Base-by-base conservation (phyloP, 2,329 filamentous ascomycete species). In the Hypoxylon sp. region DNA sequence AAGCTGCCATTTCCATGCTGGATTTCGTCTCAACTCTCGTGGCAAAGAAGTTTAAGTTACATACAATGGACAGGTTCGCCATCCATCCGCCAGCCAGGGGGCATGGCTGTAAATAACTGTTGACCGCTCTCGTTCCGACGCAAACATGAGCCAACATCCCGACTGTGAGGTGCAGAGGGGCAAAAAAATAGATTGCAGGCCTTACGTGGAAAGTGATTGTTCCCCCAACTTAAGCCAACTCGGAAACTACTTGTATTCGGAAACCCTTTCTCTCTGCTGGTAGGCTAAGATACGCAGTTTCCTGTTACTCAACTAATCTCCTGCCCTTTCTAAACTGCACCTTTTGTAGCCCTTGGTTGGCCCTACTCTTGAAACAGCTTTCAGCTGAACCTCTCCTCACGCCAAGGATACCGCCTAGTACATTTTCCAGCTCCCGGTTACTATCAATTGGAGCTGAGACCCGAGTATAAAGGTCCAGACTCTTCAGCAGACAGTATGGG, bases 371-470 rank as follows among this genome's bases (percentile, higher is more conserved):
- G 15, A 54, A 55, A 62, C 50, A 64, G 39, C 58, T 69, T 73
- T 75, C 74, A 76, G 75, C 75, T 76, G 70, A 68, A 55, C 50
- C 55, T 55, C 59, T 32, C 52, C 51, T 61, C 48, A 53, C 50
- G 53, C 67, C 58, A 61, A 44, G 50, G 35, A 47, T 53, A 47
- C 29, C 29, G 35, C 35, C 50, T 46, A 58, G 60, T 64, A 57
- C 58, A 27, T 21, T 37, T 57, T 53, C 6, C 17, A 48, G 13
- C 32, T 37, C 1, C 32, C 15, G 32, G 15, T 37, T 15, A 13
- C 15, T 13, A 55, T 44, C 50, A 19, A 55, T 32, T 51, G 17
- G 59, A 63, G 4, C 54, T 51, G 21, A 15, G 5, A 37, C 15
- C 47, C 46, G 50, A 42, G 37, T 75, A 75, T 75, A 76, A 74